Evolutionary conservation across 495 filamentous ascomycete species (phyloP).

Genomic region (Xylaria nigripes): DNA sequence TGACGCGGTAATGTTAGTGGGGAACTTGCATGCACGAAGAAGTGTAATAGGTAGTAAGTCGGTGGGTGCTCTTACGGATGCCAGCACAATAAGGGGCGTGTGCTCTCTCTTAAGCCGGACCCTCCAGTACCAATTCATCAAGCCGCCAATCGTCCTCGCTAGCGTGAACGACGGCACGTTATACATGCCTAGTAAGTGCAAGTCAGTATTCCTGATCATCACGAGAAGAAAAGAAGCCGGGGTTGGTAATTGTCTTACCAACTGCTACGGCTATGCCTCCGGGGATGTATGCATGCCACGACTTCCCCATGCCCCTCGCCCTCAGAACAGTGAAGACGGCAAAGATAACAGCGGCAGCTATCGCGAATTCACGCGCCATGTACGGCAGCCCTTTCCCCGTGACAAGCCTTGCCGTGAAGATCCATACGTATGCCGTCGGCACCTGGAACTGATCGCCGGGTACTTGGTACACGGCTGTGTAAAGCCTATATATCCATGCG

Average conservation of each 20-base stretch:
- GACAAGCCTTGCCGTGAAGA: slow-evolving; percentile 91
- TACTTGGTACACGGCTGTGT: slow-evolving; percentile 80
- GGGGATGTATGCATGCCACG: slow-evolving; percentile 58
- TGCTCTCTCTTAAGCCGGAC: slow-evolving; percentile 43
- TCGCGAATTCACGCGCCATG: slow-evolving; percentile 70
- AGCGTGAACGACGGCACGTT: slow-evolving; percentile 94
- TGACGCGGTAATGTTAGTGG: neutral
- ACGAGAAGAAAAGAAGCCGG: neutral
- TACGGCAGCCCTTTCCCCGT: slow-evolving; percentile 81
- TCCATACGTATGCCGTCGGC: slow-evolving; percentile 92
- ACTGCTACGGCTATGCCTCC: slow-evolving; percentile 95
- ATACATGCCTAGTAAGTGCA: slow-evolving; percentile 66
- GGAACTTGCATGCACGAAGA: too few species aligned
- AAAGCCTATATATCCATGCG: slow-evolving; percentile 83
- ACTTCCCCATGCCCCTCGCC: slow-evolving; percentile 42
- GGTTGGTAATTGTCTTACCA: slow-evolving; percentile 37
- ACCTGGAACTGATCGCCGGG: slow-evolving; percentile 87
- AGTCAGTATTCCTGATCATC: neutral
- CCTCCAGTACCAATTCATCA: slow-evolving; percentile 78
- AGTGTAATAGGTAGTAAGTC: too few species aligned
- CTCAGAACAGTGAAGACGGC: slow-evolving; percentile 59
- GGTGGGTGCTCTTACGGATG: slow-evolving; percentile 51
- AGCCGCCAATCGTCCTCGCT: slow-evolving; percentile 75
- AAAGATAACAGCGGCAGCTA: slow-evolving; percentile 62
- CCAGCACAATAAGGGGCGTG: slow-evolving; percentile 49